Conservation (phyloP, 2,329 filamentous ascomycete genomes). For the Hypoxylon sp. region DNA sequence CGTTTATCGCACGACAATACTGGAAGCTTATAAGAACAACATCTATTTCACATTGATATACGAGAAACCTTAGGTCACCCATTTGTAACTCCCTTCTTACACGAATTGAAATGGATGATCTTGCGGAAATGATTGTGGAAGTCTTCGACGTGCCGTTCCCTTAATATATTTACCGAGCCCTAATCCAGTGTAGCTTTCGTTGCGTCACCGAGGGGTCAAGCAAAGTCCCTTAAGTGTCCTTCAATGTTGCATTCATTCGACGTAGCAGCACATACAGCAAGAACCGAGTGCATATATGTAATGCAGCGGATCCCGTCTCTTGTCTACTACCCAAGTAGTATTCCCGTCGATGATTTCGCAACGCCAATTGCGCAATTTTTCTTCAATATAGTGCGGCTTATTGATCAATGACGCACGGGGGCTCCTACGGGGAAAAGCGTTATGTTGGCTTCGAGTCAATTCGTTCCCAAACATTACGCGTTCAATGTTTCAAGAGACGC, state of each 20-base stretch:
- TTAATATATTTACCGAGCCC: conserved; percentile 32
- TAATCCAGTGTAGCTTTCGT: conserved; percentile 24
- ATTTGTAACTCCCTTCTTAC: conserved; percentile 7
- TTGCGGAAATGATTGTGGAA: not conserved
- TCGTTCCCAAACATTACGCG: conserved; percentile 42
- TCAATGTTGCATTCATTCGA: conserved; percentile 37
- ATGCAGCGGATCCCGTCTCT: conserved; percentile 29
- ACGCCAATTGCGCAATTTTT: conserved; percentile 42
- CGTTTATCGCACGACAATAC: not conserved
- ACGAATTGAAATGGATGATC: conserved; percentile 1
- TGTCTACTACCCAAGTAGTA: conserved; percentile 24
- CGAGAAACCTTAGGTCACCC: not conserved
- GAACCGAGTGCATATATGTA: conserved; percentile 32
- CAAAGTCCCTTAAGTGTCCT: conserved; percentile 33
- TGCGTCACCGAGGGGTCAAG: conserved; percentile 33
- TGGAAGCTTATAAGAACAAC: not conserved
- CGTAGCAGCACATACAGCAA: conserved; percentile 13
- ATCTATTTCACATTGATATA: not conserved
- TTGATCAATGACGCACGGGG: conserved; percentile 41
- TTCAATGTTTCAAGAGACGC: conserved; percentile 46
- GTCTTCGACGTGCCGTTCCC: conserved; percentile 6
- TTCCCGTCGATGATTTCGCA: conserved; percentile 29
- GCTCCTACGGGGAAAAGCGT: conserved; percentile 29
- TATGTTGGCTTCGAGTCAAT: conserved; percentile 39
- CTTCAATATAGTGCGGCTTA: conserved; percentile 24